Percentiles rank a stretch among this genome's conserved stretches.
Conservation (phyloP, 2,329 filamentous ascomycete species). For the Colletotrichum destructivum region DNA sequence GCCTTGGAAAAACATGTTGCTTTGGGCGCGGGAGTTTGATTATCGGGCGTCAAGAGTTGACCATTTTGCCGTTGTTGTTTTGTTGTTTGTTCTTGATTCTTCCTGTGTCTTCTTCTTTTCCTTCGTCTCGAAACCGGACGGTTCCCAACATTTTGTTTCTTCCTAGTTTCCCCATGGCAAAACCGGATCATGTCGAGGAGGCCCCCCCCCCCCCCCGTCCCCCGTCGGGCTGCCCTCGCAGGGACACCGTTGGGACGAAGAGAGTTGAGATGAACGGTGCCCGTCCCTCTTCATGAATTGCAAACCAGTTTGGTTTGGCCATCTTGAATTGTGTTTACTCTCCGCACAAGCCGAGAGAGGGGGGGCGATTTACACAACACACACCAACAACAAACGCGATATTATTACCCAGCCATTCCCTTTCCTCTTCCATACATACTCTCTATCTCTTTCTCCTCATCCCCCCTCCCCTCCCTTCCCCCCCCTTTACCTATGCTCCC, state of each 20-base stretch:
- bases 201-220: too few relatives aligned
- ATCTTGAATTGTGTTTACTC: not conserved
- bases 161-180: not conserved
- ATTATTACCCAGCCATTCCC: slow-evolving; percentile 6
- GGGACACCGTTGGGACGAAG: slow-evolving; percentile 36
- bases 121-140: too few relatives aligned
- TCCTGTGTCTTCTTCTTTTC: not conserved
- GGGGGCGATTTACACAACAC: not conserved
- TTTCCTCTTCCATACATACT: not conserved
- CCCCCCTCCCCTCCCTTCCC: not conserved
- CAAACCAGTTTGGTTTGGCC: slow-evolving; percentile 15
- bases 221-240: slow-evolving; percentile 32
- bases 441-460: too few relatives aligned
- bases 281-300: slow-evolving; percentile 28
- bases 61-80: slow-evolving; percentile 1
- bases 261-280: slow-evolving; percentile 35
- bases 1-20: slow-evolving; percentile 25
- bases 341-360: not conserved
- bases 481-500: slow-evolving; percentile 2
- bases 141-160: too few relatives aligned
- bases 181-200: not conserved
- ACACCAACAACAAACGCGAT: not conserved
- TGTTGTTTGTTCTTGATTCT: not conserved
- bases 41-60: slow-evolving; percentile 32
- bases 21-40: slow-evolving; percentile 36